A percentile compares a stretch with the other conserved stretches of the same genome.
These are phyloP conservation scores for Xylariaceae sp. DNA, from an alignment of 2,329 filamentous ascomycete species.

Conservation along the genomic window DNA sequence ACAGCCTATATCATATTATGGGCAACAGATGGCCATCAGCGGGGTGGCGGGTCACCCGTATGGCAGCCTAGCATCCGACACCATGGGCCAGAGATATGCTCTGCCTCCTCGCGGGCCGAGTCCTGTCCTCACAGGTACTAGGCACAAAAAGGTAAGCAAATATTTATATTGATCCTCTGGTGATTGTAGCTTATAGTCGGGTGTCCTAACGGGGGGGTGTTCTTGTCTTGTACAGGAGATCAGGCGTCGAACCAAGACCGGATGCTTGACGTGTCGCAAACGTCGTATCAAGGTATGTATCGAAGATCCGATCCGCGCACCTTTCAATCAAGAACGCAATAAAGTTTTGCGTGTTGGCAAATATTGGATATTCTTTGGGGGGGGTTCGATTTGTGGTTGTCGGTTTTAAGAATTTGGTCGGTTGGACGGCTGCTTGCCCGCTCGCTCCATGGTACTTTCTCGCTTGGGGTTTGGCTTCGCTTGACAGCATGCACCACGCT, in stretches of 20 bases:
- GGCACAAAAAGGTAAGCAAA: conserved; percentile 53
- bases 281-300: conserved; percentile 56
- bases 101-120: conserved; percentile 45
- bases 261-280: conserved; percentile 58
- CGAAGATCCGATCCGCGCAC: conserved; percentile 4
- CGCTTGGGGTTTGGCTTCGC: conserved; percentile 28
- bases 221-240: conserved; percentile 45
- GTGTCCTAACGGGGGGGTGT: conserved; percentile 11
- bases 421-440: no score
- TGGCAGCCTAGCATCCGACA: conserved; percentile 38
- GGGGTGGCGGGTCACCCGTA: conserved; percentile 32
- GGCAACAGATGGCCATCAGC: conserved; percentile 33
- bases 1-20: conserved; percentile 39
- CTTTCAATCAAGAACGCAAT: no score
- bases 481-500: conserved; percentile 28
- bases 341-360: neutral
- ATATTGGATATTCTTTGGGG: neutral
- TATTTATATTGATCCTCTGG: no score
- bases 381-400: neutral
- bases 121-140: conserved; percentile 40
- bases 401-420: no score
- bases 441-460: conserved; percentile 19
- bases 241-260: conserved; percentile 57
- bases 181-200: conserved; percentile 3
- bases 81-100: conserved; percentile 39